These are phyloP conservation scores for Exophiala phaeomuriformis DNA, from an alignment of 2,329 filamentous ascomycete species.

Conservation along the genomic window DNA sequence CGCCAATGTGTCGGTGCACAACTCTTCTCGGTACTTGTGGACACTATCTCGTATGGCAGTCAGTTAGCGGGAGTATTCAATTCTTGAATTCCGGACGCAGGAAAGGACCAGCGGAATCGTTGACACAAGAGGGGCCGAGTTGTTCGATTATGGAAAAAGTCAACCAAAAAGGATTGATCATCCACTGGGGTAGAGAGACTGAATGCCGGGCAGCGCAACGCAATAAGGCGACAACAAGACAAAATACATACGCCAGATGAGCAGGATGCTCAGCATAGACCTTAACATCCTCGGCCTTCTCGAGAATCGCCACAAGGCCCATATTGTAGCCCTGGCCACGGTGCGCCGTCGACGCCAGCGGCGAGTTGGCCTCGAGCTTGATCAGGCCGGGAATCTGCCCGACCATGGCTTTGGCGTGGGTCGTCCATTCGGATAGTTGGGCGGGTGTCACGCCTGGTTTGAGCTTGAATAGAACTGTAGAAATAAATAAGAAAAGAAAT, in stretches of 20 bases:
- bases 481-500: conserved; percentile 6
- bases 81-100: too few species aligned
- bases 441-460: conserved; percentile 34
- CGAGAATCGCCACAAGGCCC: conserved; percentile 42
- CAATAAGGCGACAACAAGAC: background rate
- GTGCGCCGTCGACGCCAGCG: conserved; percentile 36
- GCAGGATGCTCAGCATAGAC: conserved; percentile 42
- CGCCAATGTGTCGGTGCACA: conserved; percentile 39
- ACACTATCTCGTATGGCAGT: conserved; percentile 29
- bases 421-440: conserved; percentile 32
- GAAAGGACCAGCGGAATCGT: too few species aligned
- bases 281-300: conserved; percentile 37
- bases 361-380: conserved; percentile 34
- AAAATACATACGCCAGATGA: conserved; percentile 38
- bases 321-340: conserved; percentile 42
- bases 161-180: too few species aligned
- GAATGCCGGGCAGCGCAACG: background rate
- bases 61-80: background rate
- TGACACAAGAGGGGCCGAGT: too few species aligned
- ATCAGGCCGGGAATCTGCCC: conserved; percentile 37
- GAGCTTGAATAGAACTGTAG: conserved; percentile 39
- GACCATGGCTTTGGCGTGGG: conserved; percentile 34
- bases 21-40: conserved; percentile 35
- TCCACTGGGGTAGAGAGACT: background rate
- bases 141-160: too few species aligned